phyloP scores from a whole-genome alignment of 768 basidiomycete genomes.

The Tylopilus felleus region DNA sequence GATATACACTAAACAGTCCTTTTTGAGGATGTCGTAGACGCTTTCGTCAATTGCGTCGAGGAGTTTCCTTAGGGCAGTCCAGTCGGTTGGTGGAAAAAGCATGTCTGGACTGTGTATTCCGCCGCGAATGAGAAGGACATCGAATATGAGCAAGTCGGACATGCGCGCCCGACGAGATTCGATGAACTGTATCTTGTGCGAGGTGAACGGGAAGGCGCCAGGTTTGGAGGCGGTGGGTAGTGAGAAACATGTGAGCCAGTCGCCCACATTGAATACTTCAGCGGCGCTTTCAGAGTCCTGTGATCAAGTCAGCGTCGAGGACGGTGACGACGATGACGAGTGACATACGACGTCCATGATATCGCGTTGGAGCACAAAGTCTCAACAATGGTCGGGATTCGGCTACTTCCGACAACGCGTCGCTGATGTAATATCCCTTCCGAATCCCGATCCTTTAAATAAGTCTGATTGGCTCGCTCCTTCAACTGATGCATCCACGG shows the following conservation, averaged over 20 bases:
- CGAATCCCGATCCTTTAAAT: background rate
- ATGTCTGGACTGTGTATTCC: constrained; percentile 56
- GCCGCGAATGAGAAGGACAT: constrained; percentile 65
- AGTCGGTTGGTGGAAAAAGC: constrained; percentile 67
- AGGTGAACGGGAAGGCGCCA: constrained; percentile 57
- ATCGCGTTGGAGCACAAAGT: background rate
- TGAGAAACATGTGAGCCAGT: constrained; percentile 46
- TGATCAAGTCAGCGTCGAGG: background rate
- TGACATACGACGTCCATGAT: constrained; percentile 30
- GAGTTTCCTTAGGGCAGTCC: constrained; percentile 49
- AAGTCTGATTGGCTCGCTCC: too few species aligned
- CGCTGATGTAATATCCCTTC: constrained; percentile 9
- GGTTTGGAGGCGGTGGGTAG: constrained; percentile 23
- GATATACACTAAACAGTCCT: constrained; percentile 77
- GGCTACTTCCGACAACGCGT: constrained; percentile 7
- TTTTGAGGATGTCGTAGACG: constrained; percentile 71
- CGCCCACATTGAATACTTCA: constrained; percentile 14
- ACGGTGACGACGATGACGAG: constrained; percentile 1
- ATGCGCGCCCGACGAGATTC: constrained; percentile 58
- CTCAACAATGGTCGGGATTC: constrained; percentile 13
- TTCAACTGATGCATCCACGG: too few species aligned
- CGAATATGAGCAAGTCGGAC: constrained; percentile 66
- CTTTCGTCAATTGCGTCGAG: constrained; percentile 60
- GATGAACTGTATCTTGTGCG: constrained; percentile 52
- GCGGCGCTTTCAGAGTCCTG: constrained; percentile 14